Base-by-base conservation (phyloP, 495 filamentous ascomycete genomes). In the Xylaria flabelliformis region DNA sequence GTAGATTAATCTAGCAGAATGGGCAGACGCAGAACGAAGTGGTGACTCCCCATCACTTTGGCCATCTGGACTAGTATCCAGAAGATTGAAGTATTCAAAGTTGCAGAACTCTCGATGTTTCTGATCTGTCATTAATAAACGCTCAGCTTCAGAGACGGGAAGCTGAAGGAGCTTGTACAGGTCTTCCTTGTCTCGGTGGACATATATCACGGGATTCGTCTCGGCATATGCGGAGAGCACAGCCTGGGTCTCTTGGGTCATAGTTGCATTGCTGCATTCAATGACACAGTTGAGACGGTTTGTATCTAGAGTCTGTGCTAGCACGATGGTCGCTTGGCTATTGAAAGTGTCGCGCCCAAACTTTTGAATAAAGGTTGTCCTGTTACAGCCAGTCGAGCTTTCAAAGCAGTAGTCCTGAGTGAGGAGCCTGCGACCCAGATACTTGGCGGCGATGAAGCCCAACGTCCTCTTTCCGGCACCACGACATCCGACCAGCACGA, bases 1-100 rank as follows among this genome's bases (percentile, higher is more conserved):
- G 56, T 89, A 83, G 70, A 94, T 91, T 24, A 96, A 80, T 59
- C 89, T 92, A 12, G 77, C 77, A 19, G 76, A 72, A 50, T 74
- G 75, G 29, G 72, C 73, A 89, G 88, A 55, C 84, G 90, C 64
- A 84, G 85, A 46, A 82, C 86, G 48, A 78, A 82, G 12, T 80
- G 86, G 34, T 72, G 81, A 74, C 74, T 87, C 80, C 79, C 88
- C 74, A 67, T 71, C 72, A 72, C 81, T 50, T 69, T 79, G 70
- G 70, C 80, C 73, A 17, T 85, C 80, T 39, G 77, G 78, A 21
- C 78, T 80, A 19, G 75, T 75, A 75, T 91, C 82, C 73, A 82
- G 88, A 51, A 93, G 78, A 74, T 96, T 96, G 82, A 91, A 94
- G 75, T 91, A 94, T 77, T 94, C 92, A 48, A 92, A 88, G 76